Evolutionary conservation across 768 basidiomycete genomes (phyloP), one percentile per base, ranked within the genome.

Genomic region (Chalciporus sphaerocephalus): DNA sequence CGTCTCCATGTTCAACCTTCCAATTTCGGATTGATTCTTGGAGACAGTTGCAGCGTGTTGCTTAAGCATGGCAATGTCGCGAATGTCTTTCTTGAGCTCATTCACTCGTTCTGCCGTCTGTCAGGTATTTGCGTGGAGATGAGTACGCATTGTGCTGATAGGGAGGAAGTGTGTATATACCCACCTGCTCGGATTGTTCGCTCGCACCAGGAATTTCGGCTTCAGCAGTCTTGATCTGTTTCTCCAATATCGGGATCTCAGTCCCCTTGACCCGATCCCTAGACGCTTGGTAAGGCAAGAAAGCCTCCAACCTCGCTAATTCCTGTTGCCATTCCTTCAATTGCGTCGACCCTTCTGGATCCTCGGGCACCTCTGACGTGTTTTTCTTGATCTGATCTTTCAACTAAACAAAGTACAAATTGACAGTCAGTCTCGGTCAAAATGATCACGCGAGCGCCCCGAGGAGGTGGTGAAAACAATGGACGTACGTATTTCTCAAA

Each of bases 401-500:
- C 52, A 92, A 68, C 90, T 93, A 15, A 38, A 36, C 5, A 12
- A n/a, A 20, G 28, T 46, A 9, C 12, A 27, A 27, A 28, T 5
- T 5, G 28, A 13, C 5, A 10, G 13, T 28, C 28, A 28, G 28
- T 28, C 28, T n/a, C 15, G n/a, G n/a, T n/a, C n/a, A n/a, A n/a
- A n/a, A 32, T 9, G 15, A n/a, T 32, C 15, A n/a, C n/a, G n/a
- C 15, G 8, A 4, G 7, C 4, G 13, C 15, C 15, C 6, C 6
- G 13, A 27, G 5, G 27, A 28, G 27, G 22, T 46, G 36, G 16
- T 18, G 40, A 34, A 21, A 35, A 15, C 33, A 41, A 17, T 9
- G 4, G 17, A 47, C 82, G 42, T 46, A 89, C 91, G 56, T 81
- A 81, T 66, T 74, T 76, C 62, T 93, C 86, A 49, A 93, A 88